Evolutionary conservation across 176 grass and related monocot species (phyloP), one percentile per base, ranked within the genome.

Genomic region (Aegilops tauschii): DNA sequence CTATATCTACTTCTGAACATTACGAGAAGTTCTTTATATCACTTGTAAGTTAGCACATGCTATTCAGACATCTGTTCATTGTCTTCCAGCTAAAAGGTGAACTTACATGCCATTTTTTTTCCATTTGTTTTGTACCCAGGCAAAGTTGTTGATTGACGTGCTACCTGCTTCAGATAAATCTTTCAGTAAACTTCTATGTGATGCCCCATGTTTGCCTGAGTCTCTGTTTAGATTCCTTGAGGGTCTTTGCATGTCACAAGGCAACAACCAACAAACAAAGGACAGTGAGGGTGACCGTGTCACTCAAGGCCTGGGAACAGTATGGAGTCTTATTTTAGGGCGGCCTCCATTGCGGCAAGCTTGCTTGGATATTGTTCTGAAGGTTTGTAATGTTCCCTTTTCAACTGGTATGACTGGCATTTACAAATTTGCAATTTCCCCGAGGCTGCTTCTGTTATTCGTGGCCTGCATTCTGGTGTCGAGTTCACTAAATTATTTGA

Each of bases 11-110:
- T 89, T 85, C 89, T 69, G 86, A 87, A 82, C 59, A 86, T 86
- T 99, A 99, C 11, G 97, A 99, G 85, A 93, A 91, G 63, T 99
- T 99, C 86, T 93, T 99, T 85, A 84, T 93, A 47, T 94, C 92
- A 92, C 81, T 99, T 86, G 96, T 98, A 85, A 98, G 92, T 74
- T 87, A 73, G 70, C 32, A 74, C 45, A 78, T 74, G 23, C 36
- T 92, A 71, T 61, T 82, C n/a, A 49, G 65, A 37, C 82, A 50
- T 86, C 35, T 54, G 35, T 25, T 9, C 73, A 74, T 61, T 78
- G 50, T 82, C 21, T 90, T 76, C 42, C 73, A 18, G 44, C 50
- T 82, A 32, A 59, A 76, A 12, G 23, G 78, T 62, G 40, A 84
- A 82, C 64, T 54, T 76, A 81, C 18, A 12, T 44, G 6, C 5